Conservation (phyloP, 345 rosid species). For the Psidium guajava region DNA sequence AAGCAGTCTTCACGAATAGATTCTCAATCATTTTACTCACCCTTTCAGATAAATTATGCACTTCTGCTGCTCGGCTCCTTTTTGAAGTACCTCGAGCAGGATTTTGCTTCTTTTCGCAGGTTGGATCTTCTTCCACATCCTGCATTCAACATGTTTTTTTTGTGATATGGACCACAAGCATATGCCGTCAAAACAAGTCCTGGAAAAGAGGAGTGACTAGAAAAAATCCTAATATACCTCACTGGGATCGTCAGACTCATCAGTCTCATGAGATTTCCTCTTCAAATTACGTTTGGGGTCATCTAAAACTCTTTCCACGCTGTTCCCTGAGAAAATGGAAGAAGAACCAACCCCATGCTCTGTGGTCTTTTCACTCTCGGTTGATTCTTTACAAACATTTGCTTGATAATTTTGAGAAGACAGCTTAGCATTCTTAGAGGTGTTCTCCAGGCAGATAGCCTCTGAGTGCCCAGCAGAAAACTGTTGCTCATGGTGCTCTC, state of each 20-base stretch:
- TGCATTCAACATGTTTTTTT: slow-evolving; percentile 6
- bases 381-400: slow-evolving; percentile 23
- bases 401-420: slow-evolving; percentile 11
- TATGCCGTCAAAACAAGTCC: background rate
- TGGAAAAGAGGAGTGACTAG: background rate
- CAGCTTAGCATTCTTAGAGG: slow-evolving; percentile 9
- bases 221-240: slow-evolving; percentile 40
- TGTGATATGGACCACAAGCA: background rate
- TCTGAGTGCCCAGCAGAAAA: slow-evolving; percentile 21
- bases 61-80: slow-evolving; percentile 92
- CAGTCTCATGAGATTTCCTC: slow-evolving; percentile 44
- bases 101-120: slow-evolving; percentile 28
- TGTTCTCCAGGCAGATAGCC: slow-evolving; percentile 17
- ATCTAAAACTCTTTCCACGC: slow-evolving; percentile 44
- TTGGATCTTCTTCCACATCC: slow-evolving; percentile 70
- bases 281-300: slow-evolving; percentile 40
- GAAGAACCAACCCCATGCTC: slow-evolving; percentile 49
- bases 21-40: slow-evolving; percentile 30
- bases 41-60: slow-evolving; percentile 95
- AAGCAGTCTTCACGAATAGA: background rate
- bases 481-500: slow-evolving; percentile 7
- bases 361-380: slow-evolving; percentile 35
- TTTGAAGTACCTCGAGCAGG: slow-evolving; percentile 38
- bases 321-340: slow-evolving; percentile 74
- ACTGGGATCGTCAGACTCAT: slow-evolving; percentile 55